A percentile compares a stretch with the other conserved stretches of the same genome.
These are phyloP conservation scores for Sicyos baderoa DNA, from an alignment of 306 rosid species.

Conservation along the genomic window DNA sequence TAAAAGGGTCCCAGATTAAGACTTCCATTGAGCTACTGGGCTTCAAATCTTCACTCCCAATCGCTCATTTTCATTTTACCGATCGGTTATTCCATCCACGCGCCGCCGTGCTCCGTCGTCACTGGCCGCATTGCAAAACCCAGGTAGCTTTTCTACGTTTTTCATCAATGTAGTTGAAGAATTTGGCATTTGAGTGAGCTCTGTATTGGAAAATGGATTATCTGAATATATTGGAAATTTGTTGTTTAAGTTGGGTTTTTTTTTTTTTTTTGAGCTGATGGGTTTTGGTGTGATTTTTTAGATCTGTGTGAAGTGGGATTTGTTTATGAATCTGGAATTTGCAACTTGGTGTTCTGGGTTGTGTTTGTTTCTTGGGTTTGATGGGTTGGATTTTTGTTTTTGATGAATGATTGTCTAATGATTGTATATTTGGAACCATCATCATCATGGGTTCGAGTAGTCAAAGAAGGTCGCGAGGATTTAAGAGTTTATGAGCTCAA, in stretches of 20 bases:
- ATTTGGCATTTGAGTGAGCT: neutral
- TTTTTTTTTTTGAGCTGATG: neutral
- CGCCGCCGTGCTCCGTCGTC: neutral
- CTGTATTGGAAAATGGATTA: neutral
- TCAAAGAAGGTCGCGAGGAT: too few relatives aligned
- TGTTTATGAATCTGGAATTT: slow-evolving; percentile 10
- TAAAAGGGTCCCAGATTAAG: slow-evolving; percentile 7
- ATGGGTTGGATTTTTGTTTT: slow-evolving; percentile 3
- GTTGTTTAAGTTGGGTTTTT: neutral
- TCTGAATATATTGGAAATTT: neutral
- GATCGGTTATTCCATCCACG: neutral
- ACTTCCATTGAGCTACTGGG: slow-evolving; percentile 15
- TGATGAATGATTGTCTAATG: neutral
- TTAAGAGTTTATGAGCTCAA: too few relatives aligned
- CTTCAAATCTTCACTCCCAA: slow-evolving; percentile 9
- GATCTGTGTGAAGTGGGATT: slow-evolving; percentile 22
- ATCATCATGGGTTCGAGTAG: too few relatives aligned
- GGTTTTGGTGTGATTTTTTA: neutral
- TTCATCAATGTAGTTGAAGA: slow-evolving; percentile 9
- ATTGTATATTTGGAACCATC: neutral
- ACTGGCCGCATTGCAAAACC: neutral
- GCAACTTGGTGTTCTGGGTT: neutral
- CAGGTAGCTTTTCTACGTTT: neutral
- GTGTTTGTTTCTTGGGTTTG: neutral
- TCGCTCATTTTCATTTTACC: neutral